These are phyloP conservation scores for Oryza coarctata DNA, from an alignment of 176 grass and related monocot genomes.

Conservation along the genomic window DNA sequence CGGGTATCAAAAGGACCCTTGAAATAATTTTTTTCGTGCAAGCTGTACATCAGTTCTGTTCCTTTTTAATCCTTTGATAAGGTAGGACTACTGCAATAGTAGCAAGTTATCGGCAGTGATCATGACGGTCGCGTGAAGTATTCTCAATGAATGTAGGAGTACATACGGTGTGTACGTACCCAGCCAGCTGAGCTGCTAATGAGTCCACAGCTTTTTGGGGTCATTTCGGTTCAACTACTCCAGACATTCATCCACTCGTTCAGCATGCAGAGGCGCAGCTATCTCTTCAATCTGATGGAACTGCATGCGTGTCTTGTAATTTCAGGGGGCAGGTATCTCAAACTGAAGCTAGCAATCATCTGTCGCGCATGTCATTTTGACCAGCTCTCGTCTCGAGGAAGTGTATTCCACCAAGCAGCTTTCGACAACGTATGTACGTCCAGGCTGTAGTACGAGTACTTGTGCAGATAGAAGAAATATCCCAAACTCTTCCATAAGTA, in stretches of 20 bases:
- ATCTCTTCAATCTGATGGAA: constrained; percentile 13
- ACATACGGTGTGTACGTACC: too few relatives aligned
- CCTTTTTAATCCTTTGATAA: too few relatives aligned
- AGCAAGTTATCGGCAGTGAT: not conserved
- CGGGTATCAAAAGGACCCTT: too few relatives aligned
- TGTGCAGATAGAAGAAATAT: too few relatives aligned
- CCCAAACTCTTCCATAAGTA: too few relatives aligned
- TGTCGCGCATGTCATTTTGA: constrained; percentile 15
- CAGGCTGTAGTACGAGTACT: too few relatives aligned
- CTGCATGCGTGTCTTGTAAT: constrained; percentile 31
- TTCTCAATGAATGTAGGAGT: not conserved
- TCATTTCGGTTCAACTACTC: constrained; percentile 16
- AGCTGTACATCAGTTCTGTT: too few relatives aligned
- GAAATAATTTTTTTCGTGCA: too few relatives aligned
- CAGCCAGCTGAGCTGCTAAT: too few relatives aligned
- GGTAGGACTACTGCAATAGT: too few relatives aligned
- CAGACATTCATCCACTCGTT: not conserved
- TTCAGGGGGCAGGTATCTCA: not conserved
- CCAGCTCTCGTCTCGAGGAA: constrained; percentile 22
- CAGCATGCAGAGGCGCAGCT: not conserved
- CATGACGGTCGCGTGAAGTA: not conserved
- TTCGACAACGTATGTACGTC: too few relatives aligned
- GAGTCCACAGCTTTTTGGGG: not conserved
- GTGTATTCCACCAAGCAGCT: not conserved
- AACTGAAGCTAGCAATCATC: not conserved